A percentile compares a stretch with the other conserved stretches of the same genome.
phyloP scores from a whole-genome alignment of 83 land plant genomes.

The Picea abies region DNA sequence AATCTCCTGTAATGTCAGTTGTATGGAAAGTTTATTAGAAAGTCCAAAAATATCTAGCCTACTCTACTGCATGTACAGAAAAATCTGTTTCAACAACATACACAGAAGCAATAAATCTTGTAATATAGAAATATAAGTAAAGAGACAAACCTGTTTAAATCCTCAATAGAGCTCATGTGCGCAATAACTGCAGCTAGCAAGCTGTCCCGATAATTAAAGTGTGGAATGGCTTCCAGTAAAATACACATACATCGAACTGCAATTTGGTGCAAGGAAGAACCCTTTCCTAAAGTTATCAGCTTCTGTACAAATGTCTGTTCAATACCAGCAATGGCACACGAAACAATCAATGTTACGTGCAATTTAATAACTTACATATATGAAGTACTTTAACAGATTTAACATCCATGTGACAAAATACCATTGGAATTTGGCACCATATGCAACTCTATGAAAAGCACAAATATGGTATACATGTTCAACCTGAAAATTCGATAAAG shows the following conservation, averaged over 20 bases:
- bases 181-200: slow-evolving; percentile 64
- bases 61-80: background rate
- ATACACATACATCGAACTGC: slow-evolving; percentile 82
- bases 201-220: slow-evolving; percentile 89
- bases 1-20: slow-evolving; percentile 53
- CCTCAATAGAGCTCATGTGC: slow-evolving; percentile 73
- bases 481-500: background rate
- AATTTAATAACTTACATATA: background rate
- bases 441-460: background rate
- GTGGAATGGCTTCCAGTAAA: slow-evolving; percentile 89
- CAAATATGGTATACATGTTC: background rate
- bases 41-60: background rate
- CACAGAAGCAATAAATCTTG: background rate
- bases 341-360: background rate
- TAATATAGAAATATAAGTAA: background rate
- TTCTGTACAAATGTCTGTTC: slow-evolving; percentile 79
- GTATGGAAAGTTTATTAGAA: background rate
- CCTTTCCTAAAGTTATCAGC: slow-evolving; percentile 54
- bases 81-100: background rate
- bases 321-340: slow-evolving; percentile 4
- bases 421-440: background rate
- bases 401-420: background rate
- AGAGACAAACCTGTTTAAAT: slow-evolving; percentile 47
- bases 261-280: slow-evolving; percentile 40
- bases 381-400: background rate